Conservation (phyloP, 345 rosid species). For the Citrus unshiu region DNA sequence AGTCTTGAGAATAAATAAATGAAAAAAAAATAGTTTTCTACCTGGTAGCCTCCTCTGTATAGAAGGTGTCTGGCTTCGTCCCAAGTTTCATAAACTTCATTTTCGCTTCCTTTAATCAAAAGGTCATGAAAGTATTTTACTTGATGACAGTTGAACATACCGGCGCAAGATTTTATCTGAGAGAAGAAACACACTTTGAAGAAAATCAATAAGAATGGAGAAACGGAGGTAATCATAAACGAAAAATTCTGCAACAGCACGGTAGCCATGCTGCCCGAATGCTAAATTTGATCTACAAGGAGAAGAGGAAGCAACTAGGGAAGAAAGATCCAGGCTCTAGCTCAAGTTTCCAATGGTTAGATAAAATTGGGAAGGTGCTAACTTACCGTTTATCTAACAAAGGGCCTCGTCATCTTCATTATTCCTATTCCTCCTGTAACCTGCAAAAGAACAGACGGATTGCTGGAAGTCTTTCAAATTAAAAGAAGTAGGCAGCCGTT, state of each 20-base stretch:
- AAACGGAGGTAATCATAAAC: neutral
- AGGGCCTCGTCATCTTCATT: slow-evolving; percentile 42
- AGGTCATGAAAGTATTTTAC: neutral
- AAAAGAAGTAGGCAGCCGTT: slow-evolving; percentile 11
- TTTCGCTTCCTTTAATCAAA: slow-evolving; percentile 25
- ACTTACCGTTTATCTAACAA: slow-evolving; percentile 31
- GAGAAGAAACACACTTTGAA: neutral
- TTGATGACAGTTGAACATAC: slow-evolving; percentile 16
- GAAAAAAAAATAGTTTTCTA: neutral
- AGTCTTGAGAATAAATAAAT: neutral
- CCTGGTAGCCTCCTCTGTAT: slow-evolving; percentile 91
- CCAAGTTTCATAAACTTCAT: slow-evolving; percentile 99
- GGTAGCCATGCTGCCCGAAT: neutral
- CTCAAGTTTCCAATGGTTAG: neutral
- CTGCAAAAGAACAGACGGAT: slow-evolving; percentile 18
- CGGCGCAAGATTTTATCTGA: slow-evolving; percentile 4
- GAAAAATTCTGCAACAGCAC: neutral
- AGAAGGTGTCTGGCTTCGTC: slow-evolving; percentile 83
- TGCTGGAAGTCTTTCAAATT: slow-evolving; percentile 9
- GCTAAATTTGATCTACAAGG: neutral
- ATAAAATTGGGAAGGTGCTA: slow-evolving; percentile 14
- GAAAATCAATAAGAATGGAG: neutral
- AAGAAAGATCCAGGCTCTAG: slow-evolving; percentile 3
- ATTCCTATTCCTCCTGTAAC: slow-evolving; percentile 9
- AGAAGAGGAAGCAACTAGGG: slow-evolving; percentile 10